Percentiles rank a stretch among this genome's conserved stretches.
Evolutionary conservation across 179 eudicot genomes (phyloP).

Genomic region (Actinidia arguta): DNA sequence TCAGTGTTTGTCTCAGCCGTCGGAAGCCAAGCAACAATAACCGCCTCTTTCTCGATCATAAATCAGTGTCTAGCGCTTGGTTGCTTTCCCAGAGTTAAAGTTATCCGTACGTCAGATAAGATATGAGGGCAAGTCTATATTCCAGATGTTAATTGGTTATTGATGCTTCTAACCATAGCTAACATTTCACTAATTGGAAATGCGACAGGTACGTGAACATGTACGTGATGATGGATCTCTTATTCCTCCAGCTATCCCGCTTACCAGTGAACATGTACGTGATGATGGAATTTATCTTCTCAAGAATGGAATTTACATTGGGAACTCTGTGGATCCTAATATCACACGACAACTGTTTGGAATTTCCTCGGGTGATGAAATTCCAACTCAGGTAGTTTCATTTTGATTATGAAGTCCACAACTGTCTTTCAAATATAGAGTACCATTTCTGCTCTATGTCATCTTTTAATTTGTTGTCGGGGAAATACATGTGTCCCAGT

Average conservation of each 20-base stretch:
- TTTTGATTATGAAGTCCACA: neutral
- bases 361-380: slow-evolving; percentile 67
- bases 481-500: neutral
- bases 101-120: slow-evolving; percentile 56
- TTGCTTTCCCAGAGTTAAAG: slow-evolving; percentile 69
- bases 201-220: slow-evolving; percentile 45
- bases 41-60: slow-evolving; percentile 63
- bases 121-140: slow-evolving; percentile 62
- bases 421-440: neutral
- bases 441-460: neutral
- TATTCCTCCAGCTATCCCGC: no score
- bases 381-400: slow-evolving; percentile 75
- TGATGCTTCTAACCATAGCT: slow-evolving; percentile 52
- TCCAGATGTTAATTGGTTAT: slow-evolving; percentile 60
- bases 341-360: slow-evolving; percentile 66
- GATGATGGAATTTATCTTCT: slow-evolving; percentile 76
- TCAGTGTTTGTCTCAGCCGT: slow-evolving; percentile 52
- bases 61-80: slow-evolving; percentile 61
- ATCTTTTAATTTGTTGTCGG: neutral
- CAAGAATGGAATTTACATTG: slow-evolving; percentile 86
- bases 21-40: slow-evolving; percentile 66
- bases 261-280: neutral
- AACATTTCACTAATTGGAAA: slow-evolving; percentile 45
- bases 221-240: neutral
- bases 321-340: slow-evolving; percentile 62